Percentiles rank a stretch among this genome's conserved stretches.
These are phyloP conservation scores for Penicillium sp. DNA, from an alignment of 2,329 filamentous ascomycete species.

Conservation along the genomic window DNA sequence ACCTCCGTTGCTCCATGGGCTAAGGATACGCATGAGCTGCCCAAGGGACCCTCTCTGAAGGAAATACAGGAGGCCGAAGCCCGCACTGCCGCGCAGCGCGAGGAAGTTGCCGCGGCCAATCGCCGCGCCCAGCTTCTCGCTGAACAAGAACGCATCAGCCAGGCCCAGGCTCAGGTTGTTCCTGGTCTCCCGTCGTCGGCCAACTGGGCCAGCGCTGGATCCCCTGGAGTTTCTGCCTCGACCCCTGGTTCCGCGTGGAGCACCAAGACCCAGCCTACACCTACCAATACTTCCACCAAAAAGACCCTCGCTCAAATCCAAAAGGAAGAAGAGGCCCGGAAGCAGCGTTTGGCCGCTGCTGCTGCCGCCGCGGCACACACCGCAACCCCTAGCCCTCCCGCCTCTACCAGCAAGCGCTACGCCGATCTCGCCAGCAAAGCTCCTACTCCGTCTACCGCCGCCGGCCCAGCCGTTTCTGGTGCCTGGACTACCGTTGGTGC, in stretches of 20 bases:
- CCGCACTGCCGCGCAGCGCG: conserved; percentile 82
- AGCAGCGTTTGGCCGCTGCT: conserved; percentile 63
- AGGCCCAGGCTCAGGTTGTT: conserved; percentile 58
- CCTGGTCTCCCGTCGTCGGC: conserved; percentile 81
- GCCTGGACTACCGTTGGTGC: conserved; percentile 96
- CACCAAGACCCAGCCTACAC: conserved; percentile 45
- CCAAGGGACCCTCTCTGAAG: conserved; percentile 85
- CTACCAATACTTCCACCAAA: conserved; percentile 53
- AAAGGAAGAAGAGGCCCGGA: conserved; percentile 87
- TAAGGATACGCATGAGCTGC: conserved; percentile 67
- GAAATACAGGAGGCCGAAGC: conserved; percentile 97
- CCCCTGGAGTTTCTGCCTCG: conserved; percentile 59
- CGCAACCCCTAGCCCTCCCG: conserved; percentile 42
- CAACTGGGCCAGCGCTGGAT: conserved; percentile 76
- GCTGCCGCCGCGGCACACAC: conserved; percentile 47
- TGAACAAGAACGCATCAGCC: conserved; percentile 69
- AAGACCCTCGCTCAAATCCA: conserved; percentile 96
- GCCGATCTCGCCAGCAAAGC: conserved; percentile 87
- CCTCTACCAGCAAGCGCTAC: conserved; percentile 73
- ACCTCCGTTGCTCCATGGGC: conserved; percentile 91
- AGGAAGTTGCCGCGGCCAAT: conserved; percentile 72
- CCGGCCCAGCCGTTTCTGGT: conserved; percentile 42
- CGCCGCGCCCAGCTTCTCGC: conserved; percentile 64
- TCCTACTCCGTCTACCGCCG: conserved; percentile 41
- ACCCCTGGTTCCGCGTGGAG: conserved; percentile 47